Evolutionary conservation across 225 moss, liverwort and hornwort species (phyloP), one percentile per base, ranked within the genome.

Genomic region (Pseudisothecium myosuroides): DNA sequence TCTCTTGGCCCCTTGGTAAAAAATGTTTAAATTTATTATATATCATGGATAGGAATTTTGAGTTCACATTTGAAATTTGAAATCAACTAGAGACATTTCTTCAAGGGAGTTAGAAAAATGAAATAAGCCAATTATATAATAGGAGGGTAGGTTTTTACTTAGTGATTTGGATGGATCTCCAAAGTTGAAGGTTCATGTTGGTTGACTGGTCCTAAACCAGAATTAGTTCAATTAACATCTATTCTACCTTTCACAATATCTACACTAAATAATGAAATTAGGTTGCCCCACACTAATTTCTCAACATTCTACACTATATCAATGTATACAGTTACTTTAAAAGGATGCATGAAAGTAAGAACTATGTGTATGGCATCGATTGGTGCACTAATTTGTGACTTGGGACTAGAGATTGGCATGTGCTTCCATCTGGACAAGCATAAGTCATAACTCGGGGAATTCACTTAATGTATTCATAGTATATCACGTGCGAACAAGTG

Each of bases 161-260:
- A 6, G 3, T 47, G 6, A 47, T 18, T 47, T 74, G 10, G 6
- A 18, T 29, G 1, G 29, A 21, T 47, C 47, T 47, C 11, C 2
- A 29, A 74, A 2, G 47, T 47, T 47, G 29, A 47, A 17, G 6
- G 4, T 17, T 17, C 10, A 45, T 16, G 16, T 28, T 72, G 28
- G 3, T 7, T 45, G 3, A 17, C 17, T 73, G 10, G 29, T 45
- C 2, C 10, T 29, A 73, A 73, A 4, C 0, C 5, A 0, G 5
- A 39, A 69, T 39, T 8, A 4, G 10, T 17, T 73, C 29, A 45
- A 45, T 43, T 28, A 43, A 43, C 16, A 43, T 28, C 27, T 45
- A 73, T 73, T 28, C 17, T 73, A 73, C 45, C 6, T 73, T 28
- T 45, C 2, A 73, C 10, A 45, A 45, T 17, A 17, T 29, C 6